A percentile compares a stretch with the other conserved stretches of the same genome.
Evolutionary conservation across 148 eudicot genomes (phyloP).

Genomic region (Amaranthus hypochondriacus): DNA sequence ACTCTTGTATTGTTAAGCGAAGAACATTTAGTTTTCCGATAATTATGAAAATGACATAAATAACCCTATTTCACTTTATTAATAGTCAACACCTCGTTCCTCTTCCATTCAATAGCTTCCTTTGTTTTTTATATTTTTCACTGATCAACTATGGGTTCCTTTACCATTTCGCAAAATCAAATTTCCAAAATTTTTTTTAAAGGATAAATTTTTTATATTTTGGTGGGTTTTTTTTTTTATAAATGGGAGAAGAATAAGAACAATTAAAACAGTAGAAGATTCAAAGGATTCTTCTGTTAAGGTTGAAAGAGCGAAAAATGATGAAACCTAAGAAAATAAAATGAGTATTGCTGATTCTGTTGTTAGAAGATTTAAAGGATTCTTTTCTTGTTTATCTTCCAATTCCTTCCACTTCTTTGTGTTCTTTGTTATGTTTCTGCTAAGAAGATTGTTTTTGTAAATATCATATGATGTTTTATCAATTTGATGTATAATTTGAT

Average conservation of each 20-base stretch:
- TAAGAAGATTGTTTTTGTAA: too few relatives aligned
- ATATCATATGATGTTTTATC: too few relatives aligned
- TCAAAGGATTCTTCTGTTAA: conserved; percentile 23
- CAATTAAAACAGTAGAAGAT: conserved; percentile 26
- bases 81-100: too few relatives aligned
- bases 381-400: background rate
- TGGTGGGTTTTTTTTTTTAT: background rate
- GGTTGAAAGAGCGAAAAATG: conserved; percentile 19
- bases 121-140: too few relatives aligned
- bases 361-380: conserved; percentile 18
- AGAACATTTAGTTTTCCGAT: too few relatives aligned
- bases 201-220: background rate
- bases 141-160: too few relatives aligned
- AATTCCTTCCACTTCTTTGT: too few relatives aligned
- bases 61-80: too few relatives aligned
- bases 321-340: conserved; percentile 1
- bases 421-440: too few relatives aligned
- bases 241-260: conserved; percentile 27
- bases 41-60: too few relatives aligned
- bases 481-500: background rate
- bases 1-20: too few relatives aligned
- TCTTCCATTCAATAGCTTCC: too few relatives aligned
- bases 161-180: background rate
- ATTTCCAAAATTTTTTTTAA: background rate
- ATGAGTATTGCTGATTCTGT: conserved; percentile 18